Evolutionary conservation across 2,329 filamentous ascomycete genomes (phyloP).

Genomic region (Lanzia echinophila): DNA sequence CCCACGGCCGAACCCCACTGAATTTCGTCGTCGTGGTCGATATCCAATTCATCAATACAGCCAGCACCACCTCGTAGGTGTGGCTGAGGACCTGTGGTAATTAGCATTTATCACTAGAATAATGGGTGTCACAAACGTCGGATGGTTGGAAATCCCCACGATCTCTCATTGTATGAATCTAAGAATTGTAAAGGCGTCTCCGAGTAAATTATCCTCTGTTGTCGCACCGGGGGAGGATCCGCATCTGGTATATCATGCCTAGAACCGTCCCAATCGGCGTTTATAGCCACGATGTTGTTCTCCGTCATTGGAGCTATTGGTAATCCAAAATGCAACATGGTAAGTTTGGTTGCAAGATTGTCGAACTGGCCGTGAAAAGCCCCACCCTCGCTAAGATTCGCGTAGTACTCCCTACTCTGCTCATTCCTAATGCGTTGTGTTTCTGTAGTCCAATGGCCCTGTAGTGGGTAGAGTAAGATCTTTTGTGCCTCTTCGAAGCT

Average conservation of each 20-base stretch:
- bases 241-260: constrained; percentile 16
- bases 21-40: neutral
- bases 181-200: constrained; percentile 27
- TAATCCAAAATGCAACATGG: constrained; percentile 29
- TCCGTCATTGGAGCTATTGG: constrained; percentile 24
- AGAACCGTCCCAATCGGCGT: constrained; percentile 7
- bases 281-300: constrained; percentile 20
- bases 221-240: constrained; percentile 6
- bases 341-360: constrained; percentile 27
- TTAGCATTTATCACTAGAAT: neutral
- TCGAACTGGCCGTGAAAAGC: constrained; percentile 12
- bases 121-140: constrained; percentile 9
- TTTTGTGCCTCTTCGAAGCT: constrained; percentile 5
- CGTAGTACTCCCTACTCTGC: constrained; percentile 4
- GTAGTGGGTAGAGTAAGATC: neutral
- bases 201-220: constrained; percentile 19
- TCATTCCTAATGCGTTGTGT: neutral
- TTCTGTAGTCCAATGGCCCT: neutral
- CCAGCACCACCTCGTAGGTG: constrained; percentile 4
- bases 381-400: neutral
- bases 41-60: neutral
- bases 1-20: neutral
- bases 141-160: constrained; percentile 23
- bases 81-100: neutral
- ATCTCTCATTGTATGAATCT: constrained; percentile 25